Evolutionary conservation across 2,329 filamentous ascomycete genomes (phyloP), one percentile per base, ranked within the genome.

Genomic region (Claviceps fusiformis): DNA sequence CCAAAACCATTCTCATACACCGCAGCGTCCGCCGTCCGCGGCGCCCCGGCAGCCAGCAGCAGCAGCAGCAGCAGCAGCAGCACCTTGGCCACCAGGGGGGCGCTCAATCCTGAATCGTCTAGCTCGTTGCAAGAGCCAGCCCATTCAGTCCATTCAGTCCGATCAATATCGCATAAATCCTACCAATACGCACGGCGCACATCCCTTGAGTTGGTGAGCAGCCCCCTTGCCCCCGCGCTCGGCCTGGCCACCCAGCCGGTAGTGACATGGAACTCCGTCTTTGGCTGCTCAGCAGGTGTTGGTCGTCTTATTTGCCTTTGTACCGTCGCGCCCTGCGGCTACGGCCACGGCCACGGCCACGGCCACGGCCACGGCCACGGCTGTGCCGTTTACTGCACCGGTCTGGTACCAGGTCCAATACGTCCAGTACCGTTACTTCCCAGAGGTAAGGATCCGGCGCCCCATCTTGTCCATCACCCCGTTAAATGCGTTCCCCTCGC

Each of bases 401-500:
- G 43, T 37, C 33, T 39, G 5, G 44, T 41, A 44, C 24, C 17
- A 48, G 52, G 35, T 24, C 44, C 43, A 41, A 13, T 24, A 29
- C 45, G 19, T 41, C 35, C 43, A 31, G 31, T 48, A 29, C 43
- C 44, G 41, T 47, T 37, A 53, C 51, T 53, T 53, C 31, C 44
- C 44, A 39, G 35, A 47, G 13, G 31, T 48, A 33, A 47, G 52
- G 31, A 41, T 48, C 44, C 19, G 52, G 52, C n/a, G 44, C 52
- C 33, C 44, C 52, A 48, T 48, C 43, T 44, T 24, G n/a, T 24
- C 46, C 29, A n/a, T 33, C 46, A 31, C 8, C 51, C 51, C 31
- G 51, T 47, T 41, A 19, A 53, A 53, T 53, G 52, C 45, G 44
- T 53, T 41, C 52, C 52, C 44, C 44, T 53, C 52, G 52, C 52